phyloP scores from a whole-genome alignment of 2,329 filamentous ascomycete species.

The Colletotrichum destructivum region DNA sequence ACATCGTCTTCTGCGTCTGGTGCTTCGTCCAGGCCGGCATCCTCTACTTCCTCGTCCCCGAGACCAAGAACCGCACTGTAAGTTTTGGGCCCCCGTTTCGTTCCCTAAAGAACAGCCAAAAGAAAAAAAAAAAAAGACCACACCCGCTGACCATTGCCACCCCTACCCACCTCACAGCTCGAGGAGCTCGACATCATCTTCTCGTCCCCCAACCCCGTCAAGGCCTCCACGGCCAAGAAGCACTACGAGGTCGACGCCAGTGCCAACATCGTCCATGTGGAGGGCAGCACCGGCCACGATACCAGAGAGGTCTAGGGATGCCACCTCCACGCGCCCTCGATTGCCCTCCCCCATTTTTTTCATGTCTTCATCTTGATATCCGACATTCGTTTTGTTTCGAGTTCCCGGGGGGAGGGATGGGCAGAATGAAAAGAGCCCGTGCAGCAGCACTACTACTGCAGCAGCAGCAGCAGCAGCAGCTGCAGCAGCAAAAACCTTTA shows the following conservation, averaged over 20 bases:
- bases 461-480: no score
- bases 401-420: neutral
- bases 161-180: neutral
- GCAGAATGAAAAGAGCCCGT: no score
- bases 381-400: neutral
- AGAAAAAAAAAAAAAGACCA: neutral
- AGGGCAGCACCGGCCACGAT: neutral
- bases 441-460: no score
- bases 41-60: constrained; percentile 66
- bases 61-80: constrained; percentile 63
- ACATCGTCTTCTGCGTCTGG: constrained; percentile 66
- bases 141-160: neutral
- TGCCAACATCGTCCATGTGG: constrained; percentile 28
- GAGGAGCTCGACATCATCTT: constrained; percentile 40
- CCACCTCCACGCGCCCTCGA: neutral
- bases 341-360: no score
- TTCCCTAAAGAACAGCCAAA: constrained; percentile 31
- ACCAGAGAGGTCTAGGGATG: neutral
- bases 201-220: constrained; percentile 33
- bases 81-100: constrained; percentile 35
- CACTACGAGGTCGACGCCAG: constrained; percentile 25
- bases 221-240: constrained; percentile 39
- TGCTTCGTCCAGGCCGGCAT: constrained; percentile 56
- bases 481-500: neutral
- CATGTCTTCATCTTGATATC: neutral